Base-by-base conservation (phyloP, 2,329 filamentous ascomycete species). In the Aspergillus pseudonomiae region DNA sequence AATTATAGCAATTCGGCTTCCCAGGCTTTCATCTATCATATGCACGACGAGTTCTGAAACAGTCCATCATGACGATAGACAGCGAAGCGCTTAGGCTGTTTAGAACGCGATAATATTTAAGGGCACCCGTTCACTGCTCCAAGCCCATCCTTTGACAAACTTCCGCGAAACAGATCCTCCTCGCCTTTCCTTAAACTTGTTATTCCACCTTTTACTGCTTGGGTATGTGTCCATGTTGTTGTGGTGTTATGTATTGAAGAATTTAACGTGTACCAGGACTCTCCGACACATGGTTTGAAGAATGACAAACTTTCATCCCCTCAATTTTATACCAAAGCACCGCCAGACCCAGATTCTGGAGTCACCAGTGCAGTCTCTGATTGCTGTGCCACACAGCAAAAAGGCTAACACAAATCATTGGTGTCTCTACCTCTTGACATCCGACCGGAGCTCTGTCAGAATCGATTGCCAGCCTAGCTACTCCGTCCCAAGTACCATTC, bases 401-500 rank as follows among this genome's bases (percentile, higher is more conserved):
- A 19, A 57, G 16, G 62, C 62, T 0, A 28, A 50, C 39, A 69
- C 67, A 30, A 69, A 70, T 45, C 66, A 68, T 56, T 70, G 67
- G 67, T 68, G 68, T 41, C 50, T 69, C 60, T 70, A 68, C 54
- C 60, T 69, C 32, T 32, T 45, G 4, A 61, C 71, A 24, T 70
- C 70, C 45, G 64, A 68, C 3, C 68, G 63, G 54, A 64, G 11
- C 34, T 75, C 69, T 6, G 68, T 73, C 26, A 70, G 67, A 11
- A 67, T 71, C 39, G 71, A 76, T 65, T 72, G 71, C 16, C 66
- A 67, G 30, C 65, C 63, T 1, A 71, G 53, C 39, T 67, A 68
- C 57, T 60, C 30, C 6, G 32, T 66, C 32, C 68, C 66, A 2
- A 70, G 64, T 48, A 65, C 64, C 19, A 46, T 67, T 16, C 56